Conservation (phyloP, 495 filamentous ascomycete genomes). For the Penicillium pulvis region DNA sequence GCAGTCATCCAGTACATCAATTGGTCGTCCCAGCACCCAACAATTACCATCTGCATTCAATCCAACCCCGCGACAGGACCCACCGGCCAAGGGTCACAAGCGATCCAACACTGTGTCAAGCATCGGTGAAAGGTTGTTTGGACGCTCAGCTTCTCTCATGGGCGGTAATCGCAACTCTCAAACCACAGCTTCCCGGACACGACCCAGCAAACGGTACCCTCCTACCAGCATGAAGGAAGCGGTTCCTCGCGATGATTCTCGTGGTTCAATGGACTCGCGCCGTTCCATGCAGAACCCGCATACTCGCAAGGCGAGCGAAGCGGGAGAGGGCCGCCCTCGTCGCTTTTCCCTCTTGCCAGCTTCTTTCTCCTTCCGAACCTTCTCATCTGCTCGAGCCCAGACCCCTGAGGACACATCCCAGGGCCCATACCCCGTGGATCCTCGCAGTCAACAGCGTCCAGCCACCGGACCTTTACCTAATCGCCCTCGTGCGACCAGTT, state of each 20-base stretch:
- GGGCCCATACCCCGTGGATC: constrained; percentile 28
- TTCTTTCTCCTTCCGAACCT: constrained; percentile 66
- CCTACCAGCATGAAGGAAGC: constrained; percentile 77
- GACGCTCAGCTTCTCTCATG: constrained; percentile 78
- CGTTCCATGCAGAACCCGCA: constrained; percentile 76
- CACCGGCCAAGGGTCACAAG: constrained; percentile 71
- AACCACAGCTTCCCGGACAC: constrained; percentile 34
- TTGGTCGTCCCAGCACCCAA: constrained; percentile 63
- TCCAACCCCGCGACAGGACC: constrained; percentile 47
- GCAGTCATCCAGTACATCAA: constrained; percentile 33
- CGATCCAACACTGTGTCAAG: constrained; percentile 87
- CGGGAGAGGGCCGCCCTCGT: constrained; percentile 69
- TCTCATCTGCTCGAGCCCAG: constrained; percentile 47
- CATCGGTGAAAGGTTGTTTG: constrained; percentile 75
- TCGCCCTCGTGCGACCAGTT: constrained; percentile 40
- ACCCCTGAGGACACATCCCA: constrained; percentile 43
- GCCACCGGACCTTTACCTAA: constrained; percentile 31
- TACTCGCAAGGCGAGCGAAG: constrained; percentile 79
- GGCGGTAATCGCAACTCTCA: constrained; percentile 53
- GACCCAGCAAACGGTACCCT: constrained; percentile 59
- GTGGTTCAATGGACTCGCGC: constrained; percentile 78
- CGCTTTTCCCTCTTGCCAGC: constrained; percentile 77
- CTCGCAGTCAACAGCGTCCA: constrained; percentile 34
- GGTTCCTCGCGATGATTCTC: constrained; percentile 55
- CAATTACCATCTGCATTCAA: constrained; percentile 48